These are phyloP conservation scores for Rubus idaeus DNA, from an alignment of 306 rosid species.

Conservation along the genomic window DNA sequence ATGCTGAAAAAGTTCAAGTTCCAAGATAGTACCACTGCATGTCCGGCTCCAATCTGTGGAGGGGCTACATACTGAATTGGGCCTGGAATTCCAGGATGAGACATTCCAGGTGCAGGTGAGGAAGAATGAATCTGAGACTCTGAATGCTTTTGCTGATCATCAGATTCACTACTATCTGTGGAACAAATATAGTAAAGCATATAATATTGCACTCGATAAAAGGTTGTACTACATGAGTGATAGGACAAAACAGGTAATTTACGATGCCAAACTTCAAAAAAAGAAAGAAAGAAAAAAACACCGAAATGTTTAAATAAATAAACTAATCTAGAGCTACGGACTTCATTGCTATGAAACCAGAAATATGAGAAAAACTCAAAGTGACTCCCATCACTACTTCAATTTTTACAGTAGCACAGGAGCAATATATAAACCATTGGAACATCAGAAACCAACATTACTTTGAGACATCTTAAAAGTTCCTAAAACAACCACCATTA, in stretches of 20 bases:
- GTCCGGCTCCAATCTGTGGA: slow-evolving; percentile 74
- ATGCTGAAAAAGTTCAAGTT: slow-evolving; percentile 18
- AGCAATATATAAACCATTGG: neutral
- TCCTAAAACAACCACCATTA: neutral
- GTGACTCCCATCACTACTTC: neutral
- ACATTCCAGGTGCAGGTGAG: slow-evolving; percentile 52
- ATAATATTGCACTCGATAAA: slow-evolving; percentile 19
- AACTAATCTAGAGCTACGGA: neutral
- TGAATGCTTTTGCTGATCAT: slow-evolving; percentile 57
- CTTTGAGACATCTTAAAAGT: neutral
- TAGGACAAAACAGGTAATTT: neutral
- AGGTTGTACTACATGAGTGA: slow-evolving; percentile 16
- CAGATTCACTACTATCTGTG: slow-evolving; percentile 65
- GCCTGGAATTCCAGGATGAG: slow-evolving; percentile 45
- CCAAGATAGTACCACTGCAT: slow-evolving; percentile 60
- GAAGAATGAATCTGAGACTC: slow-evolving; percentile 58
- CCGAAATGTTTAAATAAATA: neutral
- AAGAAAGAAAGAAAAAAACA: slow-evolving; percentile 21
- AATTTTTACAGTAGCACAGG: neutral
- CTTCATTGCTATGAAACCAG: neutral
- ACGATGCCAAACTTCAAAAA: slow-evolving; percentile 16
- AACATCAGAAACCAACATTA: neutral
- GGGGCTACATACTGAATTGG: slow-evolving; percentile 64
- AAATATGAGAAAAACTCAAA: slow-evolving; percentile 2
- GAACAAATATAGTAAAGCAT: slow-evolving; percentile 29